Evolutionary conservation across 2,329 filamentous ascomycete genomes (phyloP).

Genomic region (Incumbomyces lentus): DNA sequence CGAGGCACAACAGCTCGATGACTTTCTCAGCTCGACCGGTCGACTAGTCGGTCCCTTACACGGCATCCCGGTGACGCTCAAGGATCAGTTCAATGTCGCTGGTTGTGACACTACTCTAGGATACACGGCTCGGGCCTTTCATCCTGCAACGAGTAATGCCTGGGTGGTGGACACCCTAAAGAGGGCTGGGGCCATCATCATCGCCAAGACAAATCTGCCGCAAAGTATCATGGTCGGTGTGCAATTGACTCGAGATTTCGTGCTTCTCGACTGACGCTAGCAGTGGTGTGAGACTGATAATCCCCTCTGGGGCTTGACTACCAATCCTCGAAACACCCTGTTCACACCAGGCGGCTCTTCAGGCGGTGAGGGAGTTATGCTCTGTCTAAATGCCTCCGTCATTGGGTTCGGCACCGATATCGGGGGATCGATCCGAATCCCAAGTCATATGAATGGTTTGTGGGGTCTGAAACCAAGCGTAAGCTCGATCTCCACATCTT

Average conservation of each 20-base stretch:
- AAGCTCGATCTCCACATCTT: conserved; percentile 29
- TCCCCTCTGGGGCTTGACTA: conserved; percentile 42
- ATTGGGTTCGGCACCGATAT: conserved; percentile 44
- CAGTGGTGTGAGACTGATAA: conserved; percentile 47
- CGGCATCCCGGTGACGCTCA: conserved; percentile 46
- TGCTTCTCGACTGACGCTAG: conserved; percentile 32
- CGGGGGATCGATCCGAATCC: conserved; percentile 42
- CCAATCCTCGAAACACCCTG: conserved; percentile 32
- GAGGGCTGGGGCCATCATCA: conserved; percentile 40
- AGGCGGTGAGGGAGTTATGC: conserved; percentile 34
- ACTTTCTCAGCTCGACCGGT: conserved; percentile 25
- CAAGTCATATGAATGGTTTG: conserved; percentile 37
- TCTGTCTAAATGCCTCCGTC: conserved; percentile 33
- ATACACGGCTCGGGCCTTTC: conserved; percentile 28
- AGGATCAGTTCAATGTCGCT: conserved; percentile 53
- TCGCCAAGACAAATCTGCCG: conserved; percentile 44
- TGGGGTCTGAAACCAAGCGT: conserved; percentile 42
- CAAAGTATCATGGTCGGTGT: conserved; percentile 42
- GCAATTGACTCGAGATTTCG: conserved; percentile 15
- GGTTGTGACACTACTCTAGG: conserved; percentile 49
- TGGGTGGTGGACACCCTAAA: conserved; percentile 41
- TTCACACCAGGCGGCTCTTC: conserved; percentile 41
- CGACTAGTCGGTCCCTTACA: conserved; percentile 41
- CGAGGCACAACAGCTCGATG: conserved; percentile 26
- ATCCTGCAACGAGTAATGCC: conserved; percentile 41